These are phyloP conservation scores for Meyerozyma guilliermondii DNA, from an alignment of 1,139 yeast genomes.

Conservation along the genomic window DNA sequence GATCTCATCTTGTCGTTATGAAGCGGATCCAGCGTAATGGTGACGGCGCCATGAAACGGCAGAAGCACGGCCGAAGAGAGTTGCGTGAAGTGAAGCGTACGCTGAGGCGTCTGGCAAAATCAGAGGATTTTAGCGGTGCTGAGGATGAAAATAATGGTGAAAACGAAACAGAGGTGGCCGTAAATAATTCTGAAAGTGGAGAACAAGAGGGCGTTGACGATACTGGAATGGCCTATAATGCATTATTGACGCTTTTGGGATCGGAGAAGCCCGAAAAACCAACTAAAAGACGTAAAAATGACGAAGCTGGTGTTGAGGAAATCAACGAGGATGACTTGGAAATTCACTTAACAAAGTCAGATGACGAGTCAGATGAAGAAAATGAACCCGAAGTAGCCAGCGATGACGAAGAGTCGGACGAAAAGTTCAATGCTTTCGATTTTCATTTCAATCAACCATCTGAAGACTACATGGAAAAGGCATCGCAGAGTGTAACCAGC, in stretches of 20 bases:
- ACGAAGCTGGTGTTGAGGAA: constrained; percentile 16
- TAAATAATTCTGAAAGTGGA: background rate
- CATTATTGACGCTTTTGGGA: constrained; percentile 64
- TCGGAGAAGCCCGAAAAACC: constrained; percentile 35
- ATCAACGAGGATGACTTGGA: constrained; percentile 18
- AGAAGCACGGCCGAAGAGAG: constrained; percentile 55
- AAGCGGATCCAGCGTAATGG: background rate
- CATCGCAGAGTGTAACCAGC: constrained; percentile 12
- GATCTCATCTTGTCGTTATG: background rate
- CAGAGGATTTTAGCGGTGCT: background rate
- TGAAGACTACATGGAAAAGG: constrained; percentile 37
- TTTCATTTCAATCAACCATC: constrained; percentile 59
- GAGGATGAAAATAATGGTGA: background rate
- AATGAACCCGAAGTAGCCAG: constrained; percentile 22
- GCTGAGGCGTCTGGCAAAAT: constrained; percentile 17
- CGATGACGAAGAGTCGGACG: constrained; percentile 20
- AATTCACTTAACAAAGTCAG: constrained; percentile 21
- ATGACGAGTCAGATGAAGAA: constrained; percentile 18
- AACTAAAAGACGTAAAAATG: constrained; percentile 17
- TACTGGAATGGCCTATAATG: constrained; percentile 59
- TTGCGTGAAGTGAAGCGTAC: constrained; percentile 56
- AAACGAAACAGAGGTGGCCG: background rate
- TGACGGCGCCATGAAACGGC: constrained; percentile 5
- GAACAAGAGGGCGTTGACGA: constrained; percentile 9
- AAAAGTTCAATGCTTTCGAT: constrained; percentile 61